Evolutionary conservation across 768 basidiomycete genomes (phyloP).

Genomic region (Tylopilus sp.): DNA sequence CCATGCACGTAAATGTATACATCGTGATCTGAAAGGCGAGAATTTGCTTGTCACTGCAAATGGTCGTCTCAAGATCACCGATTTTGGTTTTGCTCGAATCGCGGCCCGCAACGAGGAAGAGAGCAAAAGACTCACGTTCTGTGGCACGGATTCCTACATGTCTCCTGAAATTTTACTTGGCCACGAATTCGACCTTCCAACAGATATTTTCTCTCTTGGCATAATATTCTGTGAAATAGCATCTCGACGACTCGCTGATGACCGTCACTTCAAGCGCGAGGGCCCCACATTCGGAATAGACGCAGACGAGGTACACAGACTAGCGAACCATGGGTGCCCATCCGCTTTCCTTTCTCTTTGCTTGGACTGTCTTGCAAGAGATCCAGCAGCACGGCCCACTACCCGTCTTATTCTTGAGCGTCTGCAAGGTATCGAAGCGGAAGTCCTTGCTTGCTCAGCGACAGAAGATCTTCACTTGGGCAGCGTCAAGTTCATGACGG

Average conservation of each 20-base stretch:
- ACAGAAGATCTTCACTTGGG: slow-evolving; percentile 75
- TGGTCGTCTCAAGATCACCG: slow-evolving; percentile 95
- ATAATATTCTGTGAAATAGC: slow-evolving; percentile 93
- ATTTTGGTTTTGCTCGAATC: slow-evolving; percentile 96
- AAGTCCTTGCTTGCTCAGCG: slow-evolving; percentile 69
- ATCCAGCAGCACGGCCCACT: slow-evolving; percentile 68
- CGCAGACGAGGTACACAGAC: slow-evolving; percentile 59
- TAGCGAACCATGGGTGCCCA: slow-evolving; percentile 76
- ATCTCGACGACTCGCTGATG: slow-evolving; percentile 81
- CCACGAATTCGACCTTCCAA: slow-evolving; percentile 88
- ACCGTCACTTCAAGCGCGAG: slow-evolving; percentile 68
- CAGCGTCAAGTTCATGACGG: slow-evolving; percentile 79
- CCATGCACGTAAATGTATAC: slow-evolving; percentile 87
- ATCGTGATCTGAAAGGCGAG: slow-evolving; percentile 94
- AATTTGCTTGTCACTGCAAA: slow-evolving; percentile 95
- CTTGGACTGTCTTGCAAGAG: slow-evolving; percentile 67
- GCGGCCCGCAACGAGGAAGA: slow-evolving; percentile 92
- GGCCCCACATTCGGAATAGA: slow-evolving; percentile 83
- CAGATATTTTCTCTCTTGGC: slow-evolving; percentile 92
- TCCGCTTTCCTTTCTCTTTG: slow-evolving; percentile 71
- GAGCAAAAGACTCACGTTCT: slow-evolving; percentile 78
- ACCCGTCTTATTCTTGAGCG: slow-evolving; percentile 78
- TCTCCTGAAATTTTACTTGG: slow-evolving; percentile 93
- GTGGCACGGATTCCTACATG: slow-evolving; percentile 95
- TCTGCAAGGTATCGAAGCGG: slow-evolving; percentile 77